Conservation (phyloP, 495 filamentous ascomycete genomes). For the Beverwykella pulmonaria region DNA sequence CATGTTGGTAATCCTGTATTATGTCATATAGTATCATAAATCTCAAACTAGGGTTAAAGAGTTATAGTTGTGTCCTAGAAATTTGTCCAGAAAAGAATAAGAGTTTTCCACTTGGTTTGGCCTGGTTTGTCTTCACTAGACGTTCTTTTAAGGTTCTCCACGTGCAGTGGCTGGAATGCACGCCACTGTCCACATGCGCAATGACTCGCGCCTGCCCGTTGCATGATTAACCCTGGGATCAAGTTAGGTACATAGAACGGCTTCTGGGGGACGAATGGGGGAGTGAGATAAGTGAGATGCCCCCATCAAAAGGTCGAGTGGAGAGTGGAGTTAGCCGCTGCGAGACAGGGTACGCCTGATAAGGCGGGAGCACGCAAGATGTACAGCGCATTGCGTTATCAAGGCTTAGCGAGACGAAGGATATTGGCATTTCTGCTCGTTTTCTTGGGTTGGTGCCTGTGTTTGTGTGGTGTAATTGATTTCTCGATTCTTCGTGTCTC, state of each 20-base stretch:
- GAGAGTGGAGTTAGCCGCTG: too few relatives aligned
- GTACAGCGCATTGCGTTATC: not conserved
- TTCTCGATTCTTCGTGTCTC: not conserved
- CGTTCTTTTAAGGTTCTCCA: conserved; percentile 3
- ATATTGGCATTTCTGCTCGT: not conserved
- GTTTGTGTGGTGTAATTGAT: not conserved
- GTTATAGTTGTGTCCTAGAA: too few relatives aligned
- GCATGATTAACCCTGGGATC: too few relatives aligned
- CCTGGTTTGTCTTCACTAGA: not conserved
- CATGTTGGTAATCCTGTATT: too few relatives aligned
- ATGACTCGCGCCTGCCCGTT: too few relatives aligned
- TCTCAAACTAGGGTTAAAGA: too few relatives aligned
- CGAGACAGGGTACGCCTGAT: not conserved
- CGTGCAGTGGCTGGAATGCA: not conserved
- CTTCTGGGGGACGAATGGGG: too few relatives aligned
- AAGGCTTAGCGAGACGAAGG: not conserved
- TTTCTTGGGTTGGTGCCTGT: not conserved
- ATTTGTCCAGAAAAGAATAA: not conserved
- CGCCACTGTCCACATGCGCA: not conserved
- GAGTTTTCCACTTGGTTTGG: not conserved
- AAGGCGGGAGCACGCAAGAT: not conserved
- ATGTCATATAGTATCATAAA: too few relatives aligned
- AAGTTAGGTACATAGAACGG: too few relatives aligned
- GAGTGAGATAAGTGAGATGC: too few relatives aligned
- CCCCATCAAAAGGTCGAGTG: too few relatives aligned